Percentiles rank a stretch among this genome's conserved stretches.
phyloP scores from a whole-genome alignment of 1,284 basidiomycete genomes.

The Lentinula novae-zelandiae region DNA sequence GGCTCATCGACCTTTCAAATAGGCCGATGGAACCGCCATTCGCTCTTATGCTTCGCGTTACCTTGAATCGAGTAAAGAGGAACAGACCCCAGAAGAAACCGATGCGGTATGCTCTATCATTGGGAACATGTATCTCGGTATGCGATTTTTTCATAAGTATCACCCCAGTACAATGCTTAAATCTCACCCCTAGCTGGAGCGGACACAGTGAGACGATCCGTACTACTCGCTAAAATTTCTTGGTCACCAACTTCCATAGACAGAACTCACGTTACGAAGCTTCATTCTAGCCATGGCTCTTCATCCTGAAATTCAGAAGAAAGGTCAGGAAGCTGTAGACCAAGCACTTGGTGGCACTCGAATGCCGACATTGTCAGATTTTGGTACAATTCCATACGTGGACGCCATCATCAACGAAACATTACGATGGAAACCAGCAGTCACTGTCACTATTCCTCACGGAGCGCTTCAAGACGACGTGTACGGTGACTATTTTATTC shows the following conservation, averaged over 20 bases:
- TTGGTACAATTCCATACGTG: neutral
- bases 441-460: slow-evolving; percentile 1
- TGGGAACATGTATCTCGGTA: neutral
- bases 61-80: neutral
- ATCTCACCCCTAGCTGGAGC: neutral
- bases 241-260: neutral
- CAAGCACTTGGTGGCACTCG: neutral
- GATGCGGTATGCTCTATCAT: neutral
- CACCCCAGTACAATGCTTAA: no score
- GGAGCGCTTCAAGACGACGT: slow-evolving; percentile 2
- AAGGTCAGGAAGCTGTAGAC: slow-evolving; percentile 8
- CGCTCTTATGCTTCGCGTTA: neutral
- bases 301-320: slow-evolving; percentile 1
- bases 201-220: neutral
- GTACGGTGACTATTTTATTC: slow-evolving; percentile 5
- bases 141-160: neutral
- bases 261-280: neutral
- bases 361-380: neutral
- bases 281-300: slow-evolving; percentile 4
- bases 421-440: slow-evolving; percentile 1
- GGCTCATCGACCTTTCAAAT: no score
- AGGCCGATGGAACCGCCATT: neutral
- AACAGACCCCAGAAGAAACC: neutral
- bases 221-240: no score
- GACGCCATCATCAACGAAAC: slow-evolving; percentile 4